Conservation (phyloP, 2,329 filamentous ascomycete genomes). For the Scolecobasidium constrictum region DNA sequence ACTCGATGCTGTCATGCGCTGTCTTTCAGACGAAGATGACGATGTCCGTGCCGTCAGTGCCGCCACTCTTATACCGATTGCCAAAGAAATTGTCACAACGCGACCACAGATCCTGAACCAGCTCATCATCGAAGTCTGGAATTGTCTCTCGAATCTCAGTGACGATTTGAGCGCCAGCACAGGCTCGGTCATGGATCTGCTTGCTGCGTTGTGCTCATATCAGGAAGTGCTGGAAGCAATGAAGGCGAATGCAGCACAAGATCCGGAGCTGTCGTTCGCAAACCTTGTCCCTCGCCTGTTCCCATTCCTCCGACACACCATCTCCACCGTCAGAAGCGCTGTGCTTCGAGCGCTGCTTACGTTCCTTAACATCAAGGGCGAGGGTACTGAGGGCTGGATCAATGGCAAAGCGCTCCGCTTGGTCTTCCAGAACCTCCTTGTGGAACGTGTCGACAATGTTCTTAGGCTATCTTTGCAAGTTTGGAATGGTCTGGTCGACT, state of each 20-base stretch:
- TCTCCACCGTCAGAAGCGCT: conserved; percentile 86
- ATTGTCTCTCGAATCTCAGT: conserved; percentile 90
- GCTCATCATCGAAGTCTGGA: conserved; percentile 93
- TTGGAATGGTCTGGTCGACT: conserved; percentile 68
- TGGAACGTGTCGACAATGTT: conserved; percentile 79
- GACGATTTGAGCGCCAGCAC: conserved; percentile 96
- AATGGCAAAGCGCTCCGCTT: conserved; percentile 80
- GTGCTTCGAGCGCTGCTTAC: conserved; percentile 88
- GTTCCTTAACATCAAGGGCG: conserved; percentile 76
- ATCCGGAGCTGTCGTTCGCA: conserved; percentile 82
- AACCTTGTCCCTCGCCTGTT: conserved; percentile 88
- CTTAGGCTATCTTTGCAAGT: conserved; percentile 75
- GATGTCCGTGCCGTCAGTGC: conserved; percentile 95
- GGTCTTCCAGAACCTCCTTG: conserved; percentile 88
- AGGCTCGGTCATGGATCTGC: conserved; percentile 94
- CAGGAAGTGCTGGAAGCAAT: conserved; percentile 86
- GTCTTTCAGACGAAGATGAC: conserved; percentile 80
- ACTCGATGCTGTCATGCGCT: conserved; percentile 86
- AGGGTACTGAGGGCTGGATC: conserved; percentile 78
- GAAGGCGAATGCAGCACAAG: conserved; percentile 75
- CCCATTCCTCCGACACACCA: conserved; percentile 92
- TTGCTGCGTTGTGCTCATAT: conserved; percentile 92
- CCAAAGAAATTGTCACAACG: conserved; percentile 83
- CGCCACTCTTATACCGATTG: conserved; percentile 93
- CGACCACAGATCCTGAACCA: conserved; percentile 66